These are phyloP conservation scores for Coprinopsis cinerea DNA, from an alignment of 768 basidiomycete genomes.

Conservation along the genomic window DNA sequence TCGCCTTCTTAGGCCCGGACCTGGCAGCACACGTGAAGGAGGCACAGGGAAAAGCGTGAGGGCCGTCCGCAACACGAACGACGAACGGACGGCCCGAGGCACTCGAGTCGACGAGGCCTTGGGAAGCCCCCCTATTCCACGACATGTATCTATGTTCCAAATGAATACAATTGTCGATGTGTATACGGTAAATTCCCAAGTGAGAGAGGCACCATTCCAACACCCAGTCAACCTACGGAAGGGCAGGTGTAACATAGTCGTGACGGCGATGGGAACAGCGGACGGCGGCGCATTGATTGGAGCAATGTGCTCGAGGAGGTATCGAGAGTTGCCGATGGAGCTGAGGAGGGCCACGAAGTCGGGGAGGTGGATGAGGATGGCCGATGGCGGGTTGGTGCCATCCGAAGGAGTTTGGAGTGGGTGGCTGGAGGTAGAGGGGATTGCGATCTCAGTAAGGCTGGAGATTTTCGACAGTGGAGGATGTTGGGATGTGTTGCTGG, in stretches of 20 bases:
- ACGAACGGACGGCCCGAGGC: neutral
- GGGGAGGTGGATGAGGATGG: neutral
- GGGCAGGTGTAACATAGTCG: too few species aligned
- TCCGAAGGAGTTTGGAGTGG: neutral
- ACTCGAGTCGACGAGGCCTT: neutral
- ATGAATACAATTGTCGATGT: neutral
- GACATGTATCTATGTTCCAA: neutral
- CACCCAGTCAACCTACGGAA: too few species aligned
- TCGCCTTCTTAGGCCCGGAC: neutral
- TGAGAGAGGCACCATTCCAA: too few species aligned
- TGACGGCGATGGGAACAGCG: too few species aligned
- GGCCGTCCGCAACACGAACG: neutral
- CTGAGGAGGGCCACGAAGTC: neutral
- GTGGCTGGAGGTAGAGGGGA: neutral
- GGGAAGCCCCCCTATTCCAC: neutral
- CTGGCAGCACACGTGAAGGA: neutral
- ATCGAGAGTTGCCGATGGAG: neutral
- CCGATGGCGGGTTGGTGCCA: neutral
- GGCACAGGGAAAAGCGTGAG: constrained; percentile 1
- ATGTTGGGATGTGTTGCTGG: constrained; percentile 21
- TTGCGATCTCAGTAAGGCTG: constrained; percentile 3
- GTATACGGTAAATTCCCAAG: too few species aligned
- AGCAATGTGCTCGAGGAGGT: constrained; percentile 1
- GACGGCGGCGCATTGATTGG: neutral
- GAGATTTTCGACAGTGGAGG: constrained; percentile 22